These are phyloP conservation scores for Phaeosphaeriaceae sp. DNA, from an alignment of 2,329 filamentous ascomycete genomes.

Conservation along the genomic window DNA sequence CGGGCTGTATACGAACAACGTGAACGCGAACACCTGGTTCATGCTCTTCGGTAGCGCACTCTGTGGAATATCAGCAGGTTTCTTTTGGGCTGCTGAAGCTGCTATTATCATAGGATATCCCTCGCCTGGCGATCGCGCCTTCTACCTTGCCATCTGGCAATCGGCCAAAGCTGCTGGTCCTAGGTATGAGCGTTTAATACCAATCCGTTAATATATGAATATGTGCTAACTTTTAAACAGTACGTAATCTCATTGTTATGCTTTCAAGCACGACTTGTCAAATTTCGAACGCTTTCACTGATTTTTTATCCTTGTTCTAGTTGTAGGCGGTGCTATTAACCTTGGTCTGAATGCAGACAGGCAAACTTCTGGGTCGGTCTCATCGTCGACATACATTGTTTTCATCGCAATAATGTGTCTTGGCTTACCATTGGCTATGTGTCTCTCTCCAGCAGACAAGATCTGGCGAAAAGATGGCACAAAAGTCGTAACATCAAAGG, in stretches of 20 bases:
- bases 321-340: constrained; percentile 60
- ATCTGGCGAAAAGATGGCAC: constrained; percentile 54
- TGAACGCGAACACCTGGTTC: constrained; percentile 49
- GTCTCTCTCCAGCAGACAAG: constrained; percentile 55
- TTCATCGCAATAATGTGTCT: constrained; percentile 58
- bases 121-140: constrained; percentile 43
- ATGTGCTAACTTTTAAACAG: background rate
- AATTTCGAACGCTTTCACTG: background rate
- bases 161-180: constrained; percentile 44
- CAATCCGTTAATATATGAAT: background rate
- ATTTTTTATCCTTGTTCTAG: background rate
- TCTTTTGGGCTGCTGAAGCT: constrained; percentile 53
- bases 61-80: constrained; percentile 50
- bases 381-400: constrained; percentile 51
- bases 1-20: constrained; percentile 50
- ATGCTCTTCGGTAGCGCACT: constrained; percentile 48
- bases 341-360: constrained; percentile 55
- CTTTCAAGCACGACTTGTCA: too few relatives aligned
- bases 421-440: constrained; percentile 51
- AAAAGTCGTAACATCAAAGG: constrained; percentile 31
- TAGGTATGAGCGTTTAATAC: constrained; percentile 14
- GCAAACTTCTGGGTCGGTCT: constrained; percentile 48
- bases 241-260: background rate
- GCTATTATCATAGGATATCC: constrained; percentile 53
- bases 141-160: constrained; percentile 47